A percentile compares a stretch with the other conserved stretches of the same genome.
Conservation (phyloP, 805 yeast genomes). For the Candida silvatica region DNA sequence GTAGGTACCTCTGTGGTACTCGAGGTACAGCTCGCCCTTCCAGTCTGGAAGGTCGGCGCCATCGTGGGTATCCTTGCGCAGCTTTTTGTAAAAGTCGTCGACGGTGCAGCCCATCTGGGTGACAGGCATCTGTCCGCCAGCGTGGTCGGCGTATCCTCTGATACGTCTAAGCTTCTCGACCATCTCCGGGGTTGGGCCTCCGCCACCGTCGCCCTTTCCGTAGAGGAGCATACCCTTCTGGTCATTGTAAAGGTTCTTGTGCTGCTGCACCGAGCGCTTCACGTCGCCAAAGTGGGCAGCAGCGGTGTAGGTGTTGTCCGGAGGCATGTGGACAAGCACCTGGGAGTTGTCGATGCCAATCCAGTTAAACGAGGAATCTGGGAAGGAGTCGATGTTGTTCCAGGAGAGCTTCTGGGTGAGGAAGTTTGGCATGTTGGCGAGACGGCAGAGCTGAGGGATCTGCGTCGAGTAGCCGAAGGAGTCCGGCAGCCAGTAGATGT, state of each 20-base stretch:
- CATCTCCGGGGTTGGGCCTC: conserved; percentile 95
- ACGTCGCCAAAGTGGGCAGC: conserved; percentile 92
- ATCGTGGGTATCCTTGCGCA: conserved; percentile 51
- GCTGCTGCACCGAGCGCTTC: conserved; percentile 66
- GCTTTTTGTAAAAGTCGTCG: conserved; percentile 68
- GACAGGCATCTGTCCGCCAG: conserved; percentile 67
- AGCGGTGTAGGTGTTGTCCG: conserved; percentile 93
- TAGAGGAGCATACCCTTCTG: conserved; percentile 75
- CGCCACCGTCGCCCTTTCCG: conserved; percentile 98
- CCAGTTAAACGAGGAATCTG: conserved; percentile 91
- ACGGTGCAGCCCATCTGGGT: conserved; percentile 72
- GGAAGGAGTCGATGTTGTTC: conserved; percentile 91
- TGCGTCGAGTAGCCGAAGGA: conserved; percentile 96
- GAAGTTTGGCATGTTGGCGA: conserved; percentile 79
- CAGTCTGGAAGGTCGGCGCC: conserved; percentile 74
- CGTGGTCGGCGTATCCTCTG: conserved; percentile 77
- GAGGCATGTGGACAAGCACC: conserved; percentile 95
- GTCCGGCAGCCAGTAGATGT: conserved; percentile 92
- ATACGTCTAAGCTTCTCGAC: conserved; percentile 86
- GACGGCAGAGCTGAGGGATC: conserved; percentile 84
- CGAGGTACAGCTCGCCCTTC: conserved; percentile 91
- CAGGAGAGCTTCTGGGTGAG: conserved; percentile 92
- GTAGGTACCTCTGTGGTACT: conserved; percentile 95
- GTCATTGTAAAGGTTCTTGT: conserved; percentile 74
- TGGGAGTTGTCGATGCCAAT: conserved; percentile 91